A percentile compares a stretch with the other conserved stretches of the same genome.
These are phyloP conservation scores for Aspergillus sp. DNA, from an alignment of 2,329 filamentous ascomycete species.

Conservation along the genomic window DNA sequence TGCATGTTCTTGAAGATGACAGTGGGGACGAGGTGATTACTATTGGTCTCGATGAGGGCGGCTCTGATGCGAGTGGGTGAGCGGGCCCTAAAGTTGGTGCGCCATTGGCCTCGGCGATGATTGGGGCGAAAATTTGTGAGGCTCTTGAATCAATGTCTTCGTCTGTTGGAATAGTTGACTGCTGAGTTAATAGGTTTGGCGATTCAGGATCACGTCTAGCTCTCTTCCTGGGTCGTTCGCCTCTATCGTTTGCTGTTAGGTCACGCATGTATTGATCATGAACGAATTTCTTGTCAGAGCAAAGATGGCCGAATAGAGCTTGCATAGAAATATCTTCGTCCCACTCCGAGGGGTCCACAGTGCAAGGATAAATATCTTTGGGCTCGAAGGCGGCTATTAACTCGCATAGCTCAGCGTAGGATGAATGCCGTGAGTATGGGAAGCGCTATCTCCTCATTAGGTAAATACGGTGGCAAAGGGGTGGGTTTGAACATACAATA, in stretches of 20 bases:
- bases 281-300: constrained; percentile 63
- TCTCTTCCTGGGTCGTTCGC: constrained; percentile 25
- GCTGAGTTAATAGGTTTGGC: constrained; percentile 28
- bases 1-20: constrained; percentile 4
- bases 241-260: constrained; percentile 29
- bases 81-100: not conserved
- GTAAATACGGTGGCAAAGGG: not conserved
- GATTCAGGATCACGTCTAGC: constrained; percentile 22
- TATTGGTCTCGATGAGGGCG: not conserved
- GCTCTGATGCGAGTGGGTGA: not conserved
- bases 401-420: constrained; percentile 75
- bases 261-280: constrained; percentile 68
- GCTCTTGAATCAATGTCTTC: constrained; percentile 12
- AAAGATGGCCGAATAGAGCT: constrained; percentile 73
- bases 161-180: constrained; percentile 19
- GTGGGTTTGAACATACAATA: constrained; percentile 36
- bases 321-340: constrained; percentile 64
- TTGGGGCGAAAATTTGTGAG: not conserved
- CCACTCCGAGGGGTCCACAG: constrained; percentile 69
- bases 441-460: constrained; percentile 57
- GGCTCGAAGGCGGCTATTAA: constrained; percentile 72
- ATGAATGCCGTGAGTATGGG: constrained; percentile 89
- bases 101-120: not conserved
- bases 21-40: not conserved
- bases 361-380: constrained; percentile 81